Evolutionary conservation across 169 alveolate species (phyloP).

Genomic region (Plasmodium vinckei): DNA sequence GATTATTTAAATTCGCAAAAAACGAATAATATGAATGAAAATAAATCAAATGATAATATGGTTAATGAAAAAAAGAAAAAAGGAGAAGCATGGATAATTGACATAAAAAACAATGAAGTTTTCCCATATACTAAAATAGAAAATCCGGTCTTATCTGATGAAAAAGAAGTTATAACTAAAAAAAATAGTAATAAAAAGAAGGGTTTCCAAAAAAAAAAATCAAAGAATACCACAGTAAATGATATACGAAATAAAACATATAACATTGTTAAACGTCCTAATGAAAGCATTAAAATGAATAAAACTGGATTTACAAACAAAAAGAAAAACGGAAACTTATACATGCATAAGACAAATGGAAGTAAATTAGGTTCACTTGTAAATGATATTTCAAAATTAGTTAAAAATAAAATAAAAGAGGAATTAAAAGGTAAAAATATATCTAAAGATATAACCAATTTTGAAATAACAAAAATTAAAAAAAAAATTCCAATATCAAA

Average conservation of each 20-base stretch:
- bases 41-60: conserved; percentile 3
- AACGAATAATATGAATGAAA: background rate
- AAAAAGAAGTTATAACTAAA: background rate
- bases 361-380: conserved; percentile 35
- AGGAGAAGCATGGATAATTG: conserved; percentile 67
- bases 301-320: background rate
- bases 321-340: background rate
- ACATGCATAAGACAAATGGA: background rate
- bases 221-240: background rate
- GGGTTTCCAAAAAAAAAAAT: background rate
- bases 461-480: conserved; percentile 68
- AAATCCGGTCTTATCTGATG: conserved; percentile 12
- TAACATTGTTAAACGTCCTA: background rate
- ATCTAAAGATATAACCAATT: conserved; percentile 62
- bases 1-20: background rate
- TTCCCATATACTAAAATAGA: conserved; percentile 53
- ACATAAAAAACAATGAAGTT: conserved; percentile 59
- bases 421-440: conserved; percentile 49
- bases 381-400: conserved; percentile 55
- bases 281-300: background rate
- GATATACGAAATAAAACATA: background rate
- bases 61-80: background rate
- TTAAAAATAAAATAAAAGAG: conserved; percentile 54
- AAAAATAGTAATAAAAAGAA: background rate
- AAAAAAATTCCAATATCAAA: conserved; percentile 17